phyloP scores from a whole-genome alignment of 2,329 filamentous ascomycete genomes.

The Phyllachora maydis region DNA sequence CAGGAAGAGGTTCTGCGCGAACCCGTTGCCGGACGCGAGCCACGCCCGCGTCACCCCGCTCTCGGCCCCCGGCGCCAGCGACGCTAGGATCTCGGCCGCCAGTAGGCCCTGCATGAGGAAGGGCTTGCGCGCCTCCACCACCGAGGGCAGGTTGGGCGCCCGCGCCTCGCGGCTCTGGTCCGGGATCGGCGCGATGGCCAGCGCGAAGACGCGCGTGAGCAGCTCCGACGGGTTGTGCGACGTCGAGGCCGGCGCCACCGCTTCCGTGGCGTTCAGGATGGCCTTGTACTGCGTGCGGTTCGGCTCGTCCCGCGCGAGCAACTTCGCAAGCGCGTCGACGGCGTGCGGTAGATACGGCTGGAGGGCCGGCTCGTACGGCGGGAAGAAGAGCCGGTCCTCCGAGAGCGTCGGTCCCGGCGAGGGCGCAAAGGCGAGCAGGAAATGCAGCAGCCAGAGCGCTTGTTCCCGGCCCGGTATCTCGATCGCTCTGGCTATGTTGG shows the following conservation, averaged over 20 bases:
- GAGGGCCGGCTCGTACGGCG: slow-evolving; percentile 56
- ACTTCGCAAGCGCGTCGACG: slow-evolving; percentile 75
- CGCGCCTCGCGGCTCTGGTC: slow-evolving; percentile 36
- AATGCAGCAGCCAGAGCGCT: slow-evolving; percentile 67
- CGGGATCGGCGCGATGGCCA: slow-evolving; percentile 71
- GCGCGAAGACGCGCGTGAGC: slow-evolving; percentile 66
- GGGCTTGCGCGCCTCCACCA: slow-evolving; percentile 70
- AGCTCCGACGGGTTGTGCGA: slow-evolving; percentile 52
- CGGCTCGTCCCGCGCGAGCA: slow-evolving; percentile 81
- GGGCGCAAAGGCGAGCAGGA: slow-evolving; percentile 79
- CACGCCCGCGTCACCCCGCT: slow-evolving; percentile 53
- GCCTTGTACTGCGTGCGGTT: slow-evolving; percentile 70
- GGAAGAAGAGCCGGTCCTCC: slow-evolving; percentile 48
- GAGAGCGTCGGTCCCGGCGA: slow-evolving; percentile 42
- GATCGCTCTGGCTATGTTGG: slow-evolving; percentile 66
- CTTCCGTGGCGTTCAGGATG: slow-evolving; percentile 57
- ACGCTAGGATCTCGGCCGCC: slow-evolving; percentile 68
- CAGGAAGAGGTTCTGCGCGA: slow-evolving; percentile 59
- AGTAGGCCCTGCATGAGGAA: slow-evolving; percentile 81
- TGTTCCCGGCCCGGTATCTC: slow-evolving; percentile 75
- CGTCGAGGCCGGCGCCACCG: too few relatives aligned
- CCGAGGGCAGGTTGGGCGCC: slow-evolving; percentile 36
- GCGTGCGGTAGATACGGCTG: slow-evolving; percentile 83
- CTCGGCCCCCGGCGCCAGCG: slow-evolving; percentile 42
- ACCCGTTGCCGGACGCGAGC: slow-evolving; percentile 68